Base-by-base conservation (phyloP, 257 asterid genomes). In the Pogostemon cablin region DNA sequence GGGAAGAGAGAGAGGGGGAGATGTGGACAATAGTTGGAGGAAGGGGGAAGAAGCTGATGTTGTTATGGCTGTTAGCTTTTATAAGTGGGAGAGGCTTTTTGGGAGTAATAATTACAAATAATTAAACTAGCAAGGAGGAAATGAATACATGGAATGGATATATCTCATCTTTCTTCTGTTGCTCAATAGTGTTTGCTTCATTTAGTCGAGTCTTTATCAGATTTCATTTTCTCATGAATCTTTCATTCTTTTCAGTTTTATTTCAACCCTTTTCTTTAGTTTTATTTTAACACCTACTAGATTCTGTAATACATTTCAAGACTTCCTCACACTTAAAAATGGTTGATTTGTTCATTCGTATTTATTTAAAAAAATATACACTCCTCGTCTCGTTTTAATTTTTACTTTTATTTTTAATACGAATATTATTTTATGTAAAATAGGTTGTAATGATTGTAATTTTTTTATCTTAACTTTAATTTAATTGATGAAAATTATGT, bases 61-160 rank as follows among this genome's bases (percentile, higher is more conserved):
- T 12, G 60, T 40, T 56, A 41, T 73, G 54, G 61, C 11, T 58
- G 64, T 75, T 75, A 3, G 70, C 53, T 43, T 75, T 73, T 61
- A 68, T 75, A 75, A 75, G 79, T 75, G 79, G 79, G 35, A 74
- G 20, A 68, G 40, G 44, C 55, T 68, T 75, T 75, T 38, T 65
- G 59, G 47, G 12, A 41, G 48, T 60, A 10, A 72, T 63, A 32
- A 63, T 72, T 64, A 41, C 40, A 8, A 38, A 60, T 12, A 61
- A 40, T 39, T 39, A n/a, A n/a, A 57, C 61, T 32, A 25, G 41
- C n/a, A 3, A 55, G 39, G 61, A 25, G 62, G 41, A 56, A 25
- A 56, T 56, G 62, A 12, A 25, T 11, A 10, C n/a, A 56, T 20
- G 9, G 7, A 25, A n/a, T 44, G 41, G 59, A 72, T 65, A 44